Base-by-base conservation (phyloP, 2,329 filamentous ascomycete genomes). In the Fusarium robinianum region DNA sequence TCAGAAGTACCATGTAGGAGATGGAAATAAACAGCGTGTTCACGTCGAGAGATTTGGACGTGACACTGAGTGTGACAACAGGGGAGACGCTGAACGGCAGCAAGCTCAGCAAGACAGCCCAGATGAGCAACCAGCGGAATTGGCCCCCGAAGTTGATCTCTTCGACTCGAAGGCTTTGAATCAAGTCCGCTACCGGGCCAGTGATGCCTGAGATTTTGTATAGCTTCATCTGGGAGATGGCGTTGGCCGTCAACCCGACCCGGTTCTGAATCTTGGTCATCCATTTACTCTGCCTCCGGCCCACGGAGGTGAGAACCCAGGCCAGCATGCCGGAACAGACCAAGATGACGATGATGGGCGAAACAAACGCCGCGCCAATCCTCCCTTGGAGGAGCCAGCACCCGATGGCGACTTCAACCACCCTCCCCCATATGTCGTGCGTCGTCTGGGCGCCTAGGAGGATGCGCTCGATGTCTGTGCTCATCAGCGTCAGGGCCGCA, bases 401-500 rank as follows among this genome's bases (percentile, higher is more conserved):
- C 0, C 71, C 72, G 2, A 80, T 39, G 5, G 56, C 68, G 4
- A 74, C 67, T 47, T 79, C 69, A 1, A 77, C 46, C 1, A 63
- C 37, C 25, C 58, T 67, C 0, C 64, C 69, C 72, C 72, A 75
- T 5, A 69, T 44, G 17, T 74, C 68, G 32, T 76, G 75, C 21
- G 73, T 41, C 2, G 41, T 51, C 4, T 54, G 41, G 4, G 66
- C 58, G 1, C 69, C 73, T 0, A 53, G 30, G 2, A 64, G 55
- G 3, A 76, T 67, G 5, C 68, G 64, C 43, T 76, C 74, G 8
- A 76, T 62, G 33, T 78, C 75, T 4, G 71, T 67, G 41, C 67
- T 73, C 74, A 77, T 77, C 3, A 77, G 62, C 0, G 74, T 76
- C 29, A 77, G 49, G 0, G 72, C 66, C 0, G 71, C 68, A 3